Base-by-base conservation (phyloP, 1,284 basidiomycete genomes). In the Tetrapyrgos nigripes region DNA sequence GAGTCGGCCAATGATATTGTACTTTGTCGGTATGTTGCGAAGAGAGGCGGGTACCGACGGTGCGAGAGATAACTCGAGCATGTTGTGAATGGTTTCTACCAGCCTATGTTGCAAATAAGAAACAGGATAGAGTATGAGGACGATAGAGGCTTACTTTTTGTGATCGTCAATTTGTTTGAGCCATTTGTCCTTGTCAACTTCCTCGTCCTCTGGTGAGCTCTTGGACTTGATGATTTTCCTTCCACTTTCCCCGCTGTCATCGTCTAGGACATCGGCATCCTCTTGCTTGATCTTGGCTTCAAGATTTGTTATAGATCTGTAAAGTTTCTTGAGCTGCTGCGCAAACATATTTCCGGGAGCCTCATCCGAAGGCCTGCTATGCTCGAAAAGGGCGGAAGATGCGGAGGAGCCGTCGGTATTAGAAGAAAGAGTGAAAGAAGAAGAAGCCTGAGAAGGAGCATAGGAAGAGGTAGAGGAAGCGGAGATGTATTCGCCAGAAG, bases 1-100 rank as follows among this genome's bases (percentile, higher is more conserved):
- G 0, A 99, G 82, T 13, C 96, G 88, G 31, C 90, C 90, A 55
- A 97, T 93, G 63, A 98, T 95, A 73, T 97, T 97, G 79, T 98
- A 98, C 68, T 94, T 96, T 48, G 87, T 88, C 0, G 96, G 95
- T 45, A 98, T 92, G 62, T 90, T 88, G 49, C 94, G 91, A 3
- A 98, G 78, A 0, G 94, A 96, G 0, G 92, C 86, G 0, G 97
- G 97, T 0, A 96, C 87, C 24, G 87, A 88, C 0, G 95, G 93
- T 5, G 94, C 88, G 50, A 96, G 86, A 0, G 95, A 93, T 24
- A 96, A 88, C 54, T 89, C 84, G 56, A 99, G 84, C 50, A 98
- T 87, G 64, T 92, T 88, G 72, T 94, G 93, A 69, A 97, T 94
- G 55, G 86, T 83, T 68, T 98, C 95, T 1, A 93, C 93, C 5